Percentiles rank a stretch among this genome's conserved stretches.
phyloP scores from a whole-genome alignment of 2,329 filamentous ascomycete species.

The Aspergillus alliaceus region DNA sequence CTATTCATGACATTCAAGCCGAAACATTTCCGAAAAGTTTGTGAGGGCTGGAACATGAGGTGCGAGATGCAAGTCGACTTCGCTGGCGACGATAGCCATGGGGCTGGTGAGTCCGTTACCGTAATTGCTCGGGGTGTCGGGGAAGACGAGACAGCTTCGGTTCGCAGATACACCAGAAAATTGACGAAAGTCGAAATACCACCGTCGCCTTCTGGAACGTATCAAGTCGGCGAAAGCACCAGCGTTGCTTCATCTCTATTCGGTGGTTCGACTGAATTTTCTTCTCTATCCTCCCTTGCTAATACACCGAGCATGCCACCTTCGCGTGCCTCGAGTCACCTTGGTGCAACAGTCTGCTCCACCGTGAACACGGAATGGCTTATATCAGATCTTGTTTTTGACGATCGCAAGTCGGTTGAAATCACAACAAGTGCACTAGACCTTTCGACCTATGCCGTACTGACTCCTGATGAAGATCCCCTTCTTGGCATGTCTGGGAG shows the following conservation, averaged over 20 bases:
- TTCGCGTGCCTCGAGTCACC: constrained; percentile 33
- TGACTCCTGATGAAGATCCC: constrained; percentile 77
- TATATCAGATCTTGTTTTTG: constrained; percentile 61
- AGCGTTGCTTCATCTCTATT: constrained; percentile 49
- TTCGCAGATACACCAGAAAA: constrained; percentile 61
- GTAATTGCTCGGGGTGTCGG: constrained; percentile 72
- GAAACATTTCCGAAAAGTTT: constrained; percentile 73
- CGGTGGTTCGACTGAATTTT: constrained; percentile 40
- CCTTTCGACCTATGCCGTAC: constrained; percentile 67
- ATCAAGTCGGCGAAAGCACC: constrained; percentile 12
- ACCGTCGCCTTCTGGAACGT: constrained; percentile 3
- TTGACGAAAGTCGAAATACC: constrained; percentile 36
- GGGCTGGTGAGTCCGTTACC: constrained; percentile 74
- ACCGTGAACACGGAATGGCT: constrained; percentile 64
- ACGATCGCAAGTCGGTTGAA: constrained; percentile 57
- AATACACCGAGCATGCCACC: constrained; percentile 26
- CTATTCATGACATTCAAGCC: constrained; percentile 71
- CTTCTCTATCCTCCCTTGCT: constrained; percentile 52
- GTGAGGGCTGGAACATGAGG: constrained; percentile 89
- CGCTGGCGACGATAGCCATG: constrained; percentile 72
- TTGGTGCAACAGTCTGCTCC: constrained; percentile 34
- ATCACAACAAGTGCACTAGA: constrained; percentile 75
- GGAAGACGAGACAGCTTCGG: constrained; percentile 53
- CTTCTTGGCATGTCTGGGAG: constrained; percentile 59
- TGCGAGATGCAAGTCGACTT: constrained; percentile 86